Conservation (phyloP, 2,329 filamentous ascomycete species). For the Ceratocystis smalleyi region DNA sequence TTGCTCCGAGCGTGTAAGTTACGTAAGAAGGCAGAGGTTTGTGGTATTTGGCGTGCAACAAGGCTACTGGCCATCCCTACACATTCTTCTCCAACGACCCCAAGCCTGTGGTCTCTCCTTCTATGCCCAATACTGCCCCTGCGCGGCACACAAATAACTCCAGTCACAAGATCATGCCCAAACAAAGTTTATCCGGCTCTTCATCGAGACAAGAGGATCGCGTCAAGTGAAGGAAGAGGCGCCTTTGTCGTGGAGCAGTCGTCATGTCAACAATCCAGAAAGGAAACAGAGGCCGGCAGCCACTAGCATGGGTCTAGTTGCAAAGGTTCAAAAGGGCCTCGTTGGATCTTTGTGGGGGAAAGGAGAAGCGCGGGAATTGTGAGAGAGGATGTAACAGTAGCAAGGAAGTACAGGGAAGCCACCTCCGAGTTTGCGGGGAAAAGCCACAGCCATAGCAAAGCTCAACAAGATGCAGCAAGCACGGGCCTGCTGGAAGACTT, state of each 20-base stretch:
- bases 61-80: neutral
- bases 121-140: neutral
- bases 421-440: neutral
- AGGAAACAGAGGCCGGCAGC: neutral
- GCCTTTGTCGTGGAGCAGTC: neutral
- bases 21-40: neutral
- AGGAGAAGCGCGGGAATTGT: neutral
- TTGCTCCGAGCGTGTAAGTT: neutral
- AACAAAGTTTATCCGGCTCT: neutral
- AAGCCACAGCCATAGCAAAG: neutral
- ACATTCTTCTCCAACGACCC: neutral
- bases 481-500: too few relatives aligned
- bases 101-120: neutral
- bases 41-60: neutral
- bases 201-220: neutral
- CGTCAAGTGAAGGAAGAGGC: neutral
- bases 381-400: neutral
- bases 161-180: neutral
- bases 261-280: neutral
- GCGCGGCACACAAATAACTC: neutral
- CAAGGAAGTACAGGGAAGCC: neutral
- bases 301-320: neutral
- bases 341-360: slow-evolving; percentile 1
- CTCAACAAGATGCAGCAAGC: neutral
- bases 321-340: neutral